A percentile compares a stretch with the other conserved stretches of the same genome.
Conservation (phyloP, 345 rosid genomes). For the Citrus cavaleriei region DNA sequence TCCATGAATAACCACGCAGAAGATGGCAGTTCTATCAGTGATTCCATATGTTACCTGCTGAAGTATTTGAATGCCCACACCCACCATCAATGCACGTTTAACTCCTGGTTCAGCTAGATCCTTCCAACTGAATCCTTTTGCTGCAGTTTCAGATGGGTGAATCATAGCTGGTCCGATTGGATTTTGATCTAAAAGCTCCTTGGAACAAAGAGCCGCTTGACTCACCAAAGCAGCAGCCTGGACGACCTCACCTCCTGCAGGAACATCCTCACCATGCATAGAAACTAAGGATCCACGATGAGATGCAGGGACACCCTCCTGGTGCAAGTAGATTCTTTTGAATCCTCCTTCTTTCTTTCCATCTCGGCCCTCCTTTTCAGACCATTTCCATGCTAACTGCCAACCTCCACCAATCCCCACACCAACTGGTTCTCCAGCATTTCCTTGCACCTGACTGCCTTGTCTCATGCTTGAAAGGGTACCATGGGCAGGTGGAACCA, state of each 20-base stretch:
- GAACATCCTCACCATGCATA: slow-evolving; percentile 49
- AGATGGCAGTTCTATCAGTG: slow-evolving; percentile 1
- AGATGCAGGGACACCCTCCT: slow-evolving; percentile 62
- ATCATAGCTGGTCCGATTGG: slow-evolving; percentile 86
- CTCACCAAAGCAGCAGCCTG: slow-evolving; percentile 94
- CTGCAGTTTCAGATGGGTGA: slow-evolving; percentile 71
- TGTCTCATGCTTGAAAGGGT: slow-evolving; percentile 53
- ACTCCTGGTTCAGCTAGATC: slow-evolving; percentile 94
- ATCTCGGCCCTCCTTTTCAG: slow-evolving; percentile 62
- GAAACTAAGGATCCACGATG: slow-evolving; percentile 71
- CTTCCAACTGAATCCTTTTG: slow-evolving; percentile 59
- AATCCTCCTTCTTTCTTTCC: slow-evolving; percentile 85
- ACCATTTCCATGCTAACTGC: slow-evolving; percentile 99
- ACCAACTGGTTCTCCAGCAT: slow-evolving; percentile 47
- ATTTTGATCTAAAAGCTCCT: slow-evolving; percentile 56
- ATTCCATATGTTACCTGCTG: slow-evolving; percentile 67
- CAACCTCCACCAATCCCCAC: slow-evolving; percentile 93
- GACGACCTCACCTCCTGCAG: slow-evolving; percentile 51
- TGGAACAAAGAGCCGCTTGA: slow-evolving; percentile 76
- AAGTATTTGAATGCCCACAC: slow-evolving; percentile 91
- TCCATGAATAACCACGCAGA: neutral
- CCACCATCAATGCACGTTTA: slow-evolving; percentile 83
- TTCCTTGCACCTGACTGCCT: slow-evolving; percentile 56
- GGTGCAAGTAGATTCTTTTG: slow-evolving; percentile 77
- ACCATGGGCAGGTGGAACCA: slow-evolving; percentile 47